Conservation (phyloP, 2,329 filamentous ascomycete genomes). For the Teratosphaeria zuluensis region DNA sequence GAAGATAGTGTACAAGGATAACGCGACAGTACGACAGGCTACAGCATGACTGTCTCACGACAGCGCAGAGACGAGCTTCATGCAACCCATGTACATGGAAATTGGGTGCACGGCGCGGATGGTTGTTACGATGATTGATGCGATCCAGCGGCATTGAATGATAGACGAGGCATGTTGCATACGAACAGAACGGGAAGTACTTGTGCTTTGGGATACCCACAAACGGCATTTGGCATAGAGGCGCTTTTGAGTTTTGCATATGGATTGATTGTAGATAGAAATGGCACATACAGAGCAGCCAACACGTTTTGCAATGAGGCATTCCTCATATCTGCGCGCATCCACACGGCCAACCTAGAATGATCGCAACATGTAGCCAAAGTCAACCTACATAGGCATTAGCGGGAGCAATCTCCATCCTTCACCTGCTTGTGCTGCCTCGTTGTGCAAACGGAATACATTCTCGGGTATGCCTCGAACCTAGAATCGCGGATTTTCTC, state of each 20-base stretch:
- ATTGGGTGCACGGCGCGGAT: background rate
- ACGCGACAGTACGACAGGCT: background rate
- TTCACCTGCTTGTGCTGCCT: too few species aligned
- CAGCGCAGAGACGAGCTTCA: background rate
- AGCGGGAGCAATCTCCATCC: too few species aligned
- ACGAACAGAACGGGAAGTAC: background rate
- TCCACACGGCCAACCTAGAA: too few species aligned
- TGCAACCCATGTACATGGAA: background rate
- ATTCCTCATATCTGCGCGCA: background rate
- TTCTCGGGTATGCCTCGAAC: too few species aligned
- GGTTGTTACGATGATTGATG: constrained; percentile 10
- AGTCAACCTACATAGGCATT: too few species aligned
- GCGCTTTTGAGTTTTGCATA: background rate
- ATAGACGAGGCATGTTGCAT: background rate
- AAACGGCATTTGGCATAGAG: background rate
- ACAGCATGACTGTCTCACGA: background rate
- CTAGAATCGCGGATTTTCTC: too few species aligned
- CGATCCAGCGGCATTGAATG: constrained; percentile 5
- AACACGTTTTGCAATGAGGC: background rate
- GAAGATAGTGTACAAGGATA: background rate
- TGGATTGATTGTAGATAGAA: background rate
- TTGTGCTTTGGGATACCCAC: background rate
- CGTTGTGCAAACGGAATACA: too few species aligned
- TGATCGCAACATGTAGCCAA: too few species aligned
- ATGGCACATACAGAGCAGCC: background rate